phyloP scores from a whole-genome alignment of 805 yeast species.

The Lipomyces sp. region DNA sequence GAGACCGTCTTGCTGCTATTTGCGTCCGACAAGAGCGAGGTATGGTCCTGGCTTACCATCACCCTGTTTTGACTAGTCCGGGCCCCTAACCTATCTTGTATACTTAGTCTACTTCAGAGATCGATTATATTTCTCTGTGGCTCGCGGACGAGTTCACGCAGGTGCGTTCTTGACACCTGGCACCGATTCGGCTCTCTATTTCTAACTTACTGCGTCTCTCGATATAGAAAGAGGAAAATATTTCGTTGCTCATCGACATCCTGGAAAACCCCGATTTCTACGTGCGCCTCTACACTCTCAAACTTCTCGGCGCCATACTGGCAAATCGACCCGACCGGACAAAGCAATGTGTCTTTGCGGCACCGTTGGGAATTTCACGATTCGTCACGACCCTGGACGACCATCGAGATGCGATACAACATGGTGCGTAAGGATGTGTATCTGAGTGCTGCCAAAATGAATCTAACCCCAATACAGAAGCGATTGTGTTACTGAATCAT shows the following conservation, averaged over 20 bases:
- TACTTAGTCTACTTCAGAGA: conserved; percentile 39
- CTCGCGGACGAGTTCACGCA: conserved; percentile 90
- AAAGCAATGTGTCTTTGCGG: conserved; percentile 65
- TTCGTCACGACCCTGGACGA: conserved; percentile 63
- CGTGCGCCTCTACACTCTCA: conserved; percentile 73
- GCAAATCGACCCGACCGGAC: conserved; percentile 71
- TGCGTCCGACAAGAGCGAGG: conserved; percentile 55
- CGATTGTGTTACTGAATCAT: conserved; percentile 69
- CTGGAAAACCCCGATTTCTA: conserved; percentile 63
- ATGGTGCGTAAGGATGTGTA: conserved; percentile 43
- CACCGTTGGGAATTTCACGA: conserved; percentile 77
- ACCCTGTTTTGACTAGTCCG: neutral
- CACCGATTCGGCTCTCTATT: conserved; percentile 13
- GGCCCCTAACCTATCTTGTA: neutral
- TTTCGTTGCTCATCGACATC: conserved; percentile 50
- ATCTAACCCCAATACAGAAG: too few relatives aligned
- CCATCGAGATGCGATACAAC: conserved; percentile 77
- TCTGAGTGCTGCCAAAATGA: neutral
- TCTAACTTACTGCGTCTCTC: conserved; percentile 17
- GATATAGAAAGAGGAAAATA: conserved; percentile 41
- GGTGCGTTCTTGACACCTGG: conserved; percentile 29
- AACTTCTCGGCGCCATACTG: conserved; percentile 76
- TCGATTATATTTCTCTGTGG: conserved; percentile 90
- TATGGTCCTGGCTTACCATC: conserved; percentile 10
- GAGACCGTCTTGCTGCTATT: conserved; percentile 84